Evolutionary conservation across 2,329 filamentous ascomycete genomes (phyloP).

Genomic region (Xylariaceae sp.): DNA sequence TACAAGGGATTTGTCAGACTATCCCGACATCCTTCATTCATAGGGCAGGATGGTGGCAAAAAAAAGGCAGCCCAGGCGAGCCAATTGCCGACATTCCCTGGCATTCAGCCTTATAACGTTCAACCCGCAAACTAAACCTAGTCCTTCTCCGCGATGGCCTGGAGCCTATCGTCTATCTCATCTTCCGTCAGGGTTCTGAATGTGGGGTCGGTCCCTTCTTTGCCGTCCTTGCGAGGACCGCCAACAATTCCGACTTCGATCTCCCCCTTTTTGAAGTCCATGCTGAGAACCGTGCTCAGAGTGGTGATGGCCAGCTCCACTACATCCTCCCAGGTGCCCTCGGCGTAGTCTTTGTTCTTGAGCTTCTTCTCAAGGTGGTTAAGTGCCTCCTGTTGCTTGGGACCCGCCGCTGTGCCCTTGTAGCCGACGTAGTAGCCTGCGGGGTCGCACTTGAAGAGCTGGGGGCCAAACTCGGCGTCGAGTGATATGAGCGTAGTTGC

Average conservation of each 20-base stretch:
- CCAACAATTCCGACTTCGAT: conserved; percentile 97
- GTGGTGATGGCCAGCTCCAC: conserved; percentile 95
- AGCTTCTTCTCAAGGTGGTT: conserved; percentile 99
- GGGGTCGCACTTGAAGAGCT: conserved; percentile 97
- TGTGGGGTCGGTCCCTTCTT: conserved; percentile 69
- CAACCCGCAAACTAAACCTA: conserved; percentile 42
- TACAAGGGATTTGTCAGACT: conserved; percentile 13
- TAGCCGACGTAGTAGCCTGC: conserved; percentile 98
- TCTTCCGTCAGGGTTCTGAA: conserved; percentile 93
- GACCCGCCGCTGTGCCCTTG: conserved; percentile 94
- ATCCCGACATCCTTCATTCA: conserved; percentile 16
- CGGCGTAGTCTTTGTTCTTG: conserved; percentile 94
- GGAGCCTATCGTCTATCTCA: conserved; percentile 96
- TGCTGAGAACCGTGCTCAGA: conserved; percentile 91
- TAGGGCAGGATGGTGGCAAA: conserved; percentile 12
- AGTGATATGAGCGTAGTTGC: conserved; percentile 92
- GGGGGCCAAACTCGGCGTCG: conserved; percentile 85
- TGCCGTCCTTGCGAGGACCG: conserved; percentile 73
- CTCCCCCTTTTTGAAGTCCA: conserved; percentile 99
- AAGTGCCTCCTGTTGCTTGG: conserved; percentile 97
- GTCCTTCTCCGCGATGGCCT: conserved; percentile 98
- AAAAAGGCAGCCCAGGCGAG: conserved; percentile 6
- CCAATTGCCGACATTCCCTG: conserved; percentile 16
- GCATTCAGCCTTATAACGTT: conserved; percentile 24
- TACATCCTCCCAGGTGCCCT: conserved; percentile 93